Conservation (phyloP, 2,329 filamentous ascomycete species). For the Aspergillus sp. region DNA sequence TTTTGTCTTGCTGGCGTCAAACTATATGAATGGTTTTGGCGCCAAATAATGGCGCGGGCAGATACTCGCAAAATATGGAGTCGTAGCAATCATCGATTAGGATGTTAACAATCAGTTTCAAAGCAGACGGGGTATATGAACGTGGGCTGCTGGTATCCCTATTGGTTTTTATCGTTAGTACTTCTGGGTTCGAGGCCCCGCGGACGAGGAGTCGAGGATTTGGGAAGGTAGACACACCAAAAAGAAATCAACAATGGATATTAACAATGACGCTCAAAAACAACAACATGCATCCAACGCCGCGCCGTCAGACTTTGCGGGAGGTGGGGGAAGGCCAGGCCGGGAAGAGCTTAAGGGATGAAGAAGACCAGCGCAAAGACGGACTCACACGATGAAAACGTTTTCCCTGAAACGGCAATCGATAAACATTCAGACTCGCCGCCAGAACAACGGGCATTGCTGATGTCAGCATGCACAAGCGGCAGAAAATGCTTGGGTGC, state of each 20-base stretch:
- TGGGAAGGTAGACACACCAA: slow-evolving; percentile 13
- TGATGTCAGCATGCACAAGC: slow-evolving; percentile 24
- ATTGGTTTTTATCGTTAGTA: slow-evolving; percentile 6
- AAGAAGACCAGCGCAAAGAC: slow-evolving; percentile 22
- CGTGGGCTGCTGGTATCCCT: slow-evolving; percentile 8
- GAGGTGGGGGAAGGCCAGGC: slow-evolving; percentile 16
- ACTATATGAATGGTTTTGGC: slow-evolving; percentile 24
- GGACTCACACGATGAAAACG: slow-evolving; percentile 24
- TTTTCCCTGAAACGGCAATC: slow-evolving; percentile 37
- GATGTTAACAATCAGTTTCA: slow-evolving; percentile 16
- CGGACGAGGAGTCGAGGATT: not conserved
- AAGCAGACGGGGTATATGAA: slow-evolving; percentile 20
- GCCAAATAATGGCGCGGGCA: slow-evolving; percentile 5
- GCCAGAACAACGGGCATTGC: slow-evolving; percentile 27
- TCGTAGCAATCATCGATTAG: slow-evolving; percentile 25
- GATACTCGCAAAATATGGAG: slow-evolving; percentile 4
- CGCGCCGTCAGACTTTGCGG: slow-evolving; percentile 18
- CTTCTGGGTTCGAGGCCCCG: not conserved
- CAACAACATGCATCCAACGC: slow-evolving; percentile 28
- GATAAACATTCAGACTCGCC: slow-evolving; percentile 36
- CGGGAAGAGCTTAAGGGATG: slow-evolving; percentile 12
- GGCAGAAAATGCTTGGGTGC: slow-evolving; percentile 7
- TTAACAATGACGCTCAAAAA: slow-evolving; percentile 28
- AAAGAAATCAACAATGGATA: slow-evolving; percentile 16
- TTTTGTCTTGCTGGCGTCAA: slow-evolving; percentile 3